Percentiles rank a stretch among this genome's conserved stretches.
phyloP scores from a whole-genome alignment of 441 rosid genomes.

The Hura crepitans region DNA sequence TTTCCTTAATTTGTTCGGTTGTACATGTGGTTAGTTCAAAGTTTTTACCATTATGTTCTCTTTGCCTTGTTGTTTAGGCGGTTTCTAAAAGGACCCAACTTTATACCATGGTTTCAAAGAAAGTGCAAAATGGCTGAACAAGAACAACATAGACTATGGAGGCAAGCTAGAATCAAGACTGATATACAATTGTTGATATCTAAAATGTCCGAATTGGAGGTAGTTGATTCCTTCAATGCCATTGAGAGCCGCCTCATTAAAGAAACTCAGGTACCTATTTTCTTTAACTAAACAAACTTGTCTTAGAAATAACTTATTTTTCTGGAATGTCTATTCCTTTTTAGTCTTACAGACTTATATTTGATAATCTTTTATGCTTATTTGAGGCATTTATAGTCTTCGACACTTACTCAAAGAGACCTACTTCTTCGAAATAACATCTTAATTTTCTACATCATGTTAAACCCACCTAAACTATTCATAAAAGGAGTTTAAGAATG shows the following conservation, averaged over 20 bases:
- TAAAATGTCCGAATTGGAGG: constrained; percentile 80
- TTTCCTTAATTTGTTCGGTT: constrained; percentile 3
- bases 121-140: constrained; percentile 72
- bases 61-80: constrained; percentile 49
- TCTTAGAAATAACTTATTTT: no score
- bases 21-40: not conserved
- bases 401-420: no score
- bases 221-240: constrained; percentile 84
- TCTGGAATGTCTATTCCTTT: no score
- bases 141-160: constrained; percentile 86
- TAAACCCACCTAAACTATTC: no score
- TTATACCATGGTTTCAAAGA: constrained; percentile 92
- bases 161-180: constrained; percentile 74
- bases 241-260: constrained; percentile 75
- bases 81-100: constrained; percentile 85
- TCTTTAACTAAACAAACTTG: constrained; percentile 2
- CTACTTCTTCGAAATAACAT: no score
- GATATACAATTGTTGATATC: constrained; percentile 59
- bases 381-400: no score
- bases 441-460: no score
- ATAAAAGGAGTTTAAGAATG: no score
- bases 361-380: no score
- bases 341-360: no score
- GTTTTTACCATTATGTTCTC: constrained; percentile 18
- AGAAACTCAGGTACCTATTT: constrained; percentile 57